phyloP scores from a whole-genome alignment of 2,329 filamentous ascomycete species.

The Aspergillus proliferans region DNA sequence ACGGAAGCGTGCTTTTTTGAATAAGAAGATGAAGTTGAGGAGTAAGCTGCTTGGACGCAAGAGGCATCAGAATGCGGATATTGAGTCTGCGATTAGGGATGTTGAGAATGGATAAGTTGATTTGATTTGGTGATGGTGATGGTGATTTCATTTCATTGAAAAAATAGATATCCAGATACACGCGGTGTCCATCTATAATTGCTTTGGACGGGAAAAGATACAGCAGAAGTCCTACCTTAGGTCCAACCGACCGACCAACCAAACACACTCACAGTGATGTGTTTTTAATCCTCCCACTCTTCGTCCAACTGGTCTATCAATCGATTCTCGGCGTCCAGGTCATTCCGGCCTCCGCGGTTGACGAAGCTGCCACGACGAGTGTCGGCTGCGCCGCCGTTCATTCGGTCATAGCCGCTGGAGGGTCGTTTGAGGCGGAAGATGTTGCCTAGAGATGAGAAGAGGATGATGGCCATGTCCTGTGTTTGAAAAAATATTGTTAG shows the following conservation, averaged over 20 bases:
- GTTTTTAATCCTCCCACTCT: slow-evolving; percentile 76
- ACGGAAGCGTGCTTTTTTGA: slow-evolving; percentile 32
- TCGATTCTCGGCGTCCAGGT: slow-evolving; percentile 78
- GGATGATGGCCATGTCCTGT: slow-evolving; percentile 44
- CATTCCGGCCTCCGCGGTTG: slow-evolving; percentile 11
- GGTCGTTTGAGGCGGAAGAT: slow-evolving; percentile 32
- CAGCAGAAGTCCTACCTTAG: too few species aligned
- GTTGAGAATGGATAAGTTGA: background rate
- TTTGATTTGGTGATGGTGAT: background rate
- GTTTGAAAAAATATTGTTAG: slow-evolving; percentile 5
- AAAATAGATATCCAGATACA: too few species aligned
- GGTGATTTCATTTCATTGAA: too few species aligned
- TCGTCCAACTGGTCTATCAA: slow-evolving; percentile 95
- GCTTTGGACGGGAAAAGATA: too few species aligned
- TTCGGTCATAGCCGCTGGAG: slow-evolving; percentile 8
- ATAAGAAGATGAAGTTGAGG: slow-evolving; percentile 7
- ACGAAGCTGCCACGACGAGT: background rate
- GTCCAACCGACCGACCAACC: too few species aligned
- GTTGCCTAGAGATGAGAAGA: slow-evolving; percentile 40
- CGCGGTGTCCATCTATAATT: too few species aligned
- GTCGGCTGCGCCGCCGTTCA: background rate
- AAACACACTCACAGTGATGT: background rate
- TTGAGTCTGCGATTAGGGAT: background rate
- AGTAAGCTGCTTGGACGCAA: background rate
- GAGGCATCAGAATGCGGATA: background rate